phyloP scores from a whole-genome alignment of 495 filamentous ascomycete genomes.

The Terfezia boudieri region DNA sequence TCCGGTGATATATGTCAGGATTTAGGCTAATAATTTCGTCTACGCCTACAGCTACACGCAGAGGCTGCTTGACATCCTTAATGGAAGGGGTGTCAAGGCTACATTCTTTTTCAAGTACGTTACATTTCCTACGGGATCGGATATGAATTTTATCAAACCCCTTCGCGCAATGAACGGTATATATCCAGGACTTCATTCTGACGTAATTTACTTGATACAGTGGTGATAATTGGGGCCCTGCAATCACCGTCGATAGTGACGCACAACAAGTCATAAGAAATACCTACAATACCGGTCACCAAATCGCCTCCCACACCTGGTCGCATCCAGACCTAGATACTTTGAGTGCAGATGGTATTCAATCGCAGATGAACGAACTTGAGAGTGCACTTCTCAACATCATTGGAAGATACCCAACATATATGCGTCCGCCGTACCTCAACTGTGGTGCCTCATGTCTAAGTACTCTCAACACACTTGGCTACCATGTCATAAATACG shows the following conservation, averaged over 20 bases:
- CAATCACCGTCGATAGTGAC: slow-evolving; percentile 17
- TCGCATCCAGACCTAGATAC: slow-evolving; percentile 39
- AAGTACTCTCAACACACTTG: slow-evolving; percentile 18
- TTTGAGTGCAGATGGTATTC: slow-evolving; percentile 26
- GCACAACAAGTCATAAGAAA: slow-evolving; percentile 30
- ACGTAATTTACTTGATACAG: background rate
- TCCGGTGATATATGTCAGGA: background rate
- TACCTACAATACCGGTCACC: slow-evolving; percentile 40
- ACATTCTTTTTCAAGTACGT: slow-evolving; percentile 46
- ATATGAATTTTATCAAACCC: too few relatives aligned
- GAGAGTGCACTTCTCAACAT: slow-evolving; percentile 44
- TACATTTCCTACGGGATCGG: background rate
- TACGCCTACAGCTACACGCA: slow-evolving; percentile 36
- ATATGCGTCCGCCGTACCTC: slow-evolving; percentile 25
- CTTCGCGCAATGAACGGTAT: too few relatives aligned
- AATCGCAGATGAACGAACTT: slow-evolving; percentile 38
- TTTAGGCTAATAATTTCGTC: background rate
- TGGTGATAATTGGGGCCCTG: slow-evolving; percentile 38
- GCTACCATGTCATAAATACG: slow-evolving; percentile 25
- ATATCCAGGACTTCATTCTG: background rate
- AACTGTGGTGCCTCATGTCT: slow-evolving; percentile 17
- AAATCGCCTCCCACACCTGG: slow-evolving; percentile 54
- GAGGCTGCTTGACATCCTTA: slow-evolving; percentile 43
- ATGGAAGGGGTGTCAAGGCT: slow-evolving; percentile 36
- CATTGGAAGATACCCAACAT: slow-evolving; percentile 43